phyloP scores from a whole-genome alignment of 768 basidiomycete genomes.

The Podaxis rugospora region DNA sequence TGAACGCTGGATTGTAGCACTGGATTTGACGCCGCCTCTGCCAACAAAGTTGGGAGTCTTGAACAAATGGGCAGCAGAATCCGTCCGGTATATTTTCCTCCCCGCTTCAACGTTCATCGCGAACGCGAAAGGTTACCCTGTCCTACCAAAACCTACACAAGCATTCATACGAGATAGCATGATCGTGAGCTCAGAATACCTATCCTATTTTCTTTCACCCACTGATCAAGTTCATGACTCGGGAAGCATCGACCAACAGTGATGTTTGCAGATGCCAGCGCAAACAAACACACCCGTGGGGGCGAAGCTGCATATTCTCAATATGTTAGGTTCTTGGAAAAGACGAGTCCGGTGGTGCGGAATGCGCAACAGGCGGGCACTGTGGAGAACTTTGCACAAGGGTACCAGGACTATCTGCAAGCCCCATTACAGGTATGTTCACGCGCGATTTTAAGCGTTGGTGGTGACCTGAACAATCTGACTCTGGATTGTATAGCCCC shows the following conservation, averaged over 20 bases:
- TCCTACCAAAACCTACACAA: constrained; percentile 91
- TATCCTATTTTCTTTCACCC: background rate
- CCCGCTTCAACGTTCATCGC: constrained; percentile 92
- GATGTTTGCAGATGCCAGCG: constrained; percentile 68
- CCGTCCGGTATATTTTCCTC: constrained; percentile 83
- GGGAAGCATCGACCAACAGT: constrained; percentile 79
- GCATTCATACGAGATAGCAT: constrained; percentile 86
- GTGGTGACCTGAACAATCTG: background rate
- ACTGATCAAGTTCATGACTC: constrained; percentile 4
- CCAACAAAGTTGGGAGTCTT: constrained; percentile 75
- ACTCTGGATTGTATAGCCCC: constrained; percentile 47
- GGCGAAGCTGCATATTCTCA: constrained; percentile 87
- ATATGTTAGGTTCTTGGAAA: constrained; percentile 82
- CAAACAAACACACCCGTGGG: constrained; percentile 68
- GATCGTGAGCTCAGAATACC: constrained; percentile 49
- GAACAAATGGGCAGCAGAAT: constrained; percentile 89
- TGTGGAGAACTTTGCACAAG: constrained; percentile 86
- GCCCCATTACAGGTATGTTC: constrained; percentile 79
- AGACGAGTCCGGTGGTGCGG: constrained; percentile 63
- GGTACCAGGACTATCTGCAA: constrained; percentile 94
- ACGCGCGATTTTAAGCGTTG: background rate
- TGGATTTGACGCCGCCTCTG: constrained; percentile 87
- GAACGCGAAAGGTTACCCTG: constrained; percentile 95
- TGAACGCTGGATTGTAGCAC: constrained; percentile 44
- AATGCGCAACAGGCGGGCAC: constrained; percentile 65